Conservation (phyloP, 495 filamentous ascomycete species). For the Penicillium salamii region DNA sequence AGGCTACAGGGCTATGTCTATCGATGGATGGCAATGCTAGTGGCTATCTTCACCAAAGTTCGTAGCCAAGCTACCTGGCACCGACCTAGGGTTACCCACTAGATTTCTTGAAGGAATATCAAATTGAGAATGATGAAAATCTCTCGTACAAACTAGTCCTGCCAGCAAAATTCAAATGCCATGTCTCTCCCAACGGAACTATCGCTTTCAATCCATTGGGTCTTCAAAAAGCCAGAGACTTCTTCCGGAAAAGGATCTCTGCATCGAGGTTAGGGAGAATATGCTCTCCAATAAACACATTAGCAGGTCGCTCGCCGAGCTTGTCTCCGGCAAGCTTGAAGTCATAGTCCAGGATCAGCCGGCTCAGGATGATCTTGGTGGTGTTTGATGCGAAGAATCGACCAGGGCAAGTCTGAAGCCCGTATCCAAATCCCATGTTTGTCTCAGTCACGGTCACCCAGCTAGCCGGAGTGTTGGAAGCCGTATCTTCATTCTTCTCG, state of each 20-base stretch:
- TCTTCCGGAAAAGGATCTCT: conserved; percentile 27
- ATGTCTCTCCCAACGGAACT: too few species aligned
- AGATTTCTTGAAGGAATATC: too few species aligned
- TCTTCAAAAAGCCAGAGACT: conserved; percentile 5
- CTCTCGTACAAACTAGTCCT: too few species aligned
- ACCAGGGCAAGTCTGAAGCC: conserved; percentile 48
- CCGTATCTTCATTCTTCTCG: not conserved
- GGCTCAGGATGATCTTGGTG: conserved; percentile 55
- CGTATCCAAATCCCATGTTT: conserved; percentile 36
- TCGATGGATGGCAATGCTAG: too few species aligned
- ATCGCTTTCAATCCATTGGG: too few species aligned
- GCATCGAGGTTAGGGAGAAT: conserved; percentile 27
- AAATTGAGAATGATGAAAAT: too few species aligned
- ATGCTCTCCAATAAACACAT: conserved; percentile 30
- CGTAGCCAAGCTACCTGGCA: too few species aligned
- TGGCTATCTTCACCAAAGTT: too few species aligned
- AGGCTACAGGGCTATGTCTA: too few species aligned
- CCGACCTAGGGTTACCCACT: too few species aligned
- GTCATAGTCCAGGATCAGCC: conserved; percentile 53
- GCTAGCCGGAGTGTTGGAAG: conserved; percentile 7
- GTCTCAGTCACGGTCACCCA: conserved; percentile 21
- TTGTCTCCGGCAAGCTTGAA: conserved; percentile 31
- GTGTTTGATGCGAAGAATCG: conserved; percentile 54
- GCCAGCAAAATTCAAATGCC: too few species aligned
- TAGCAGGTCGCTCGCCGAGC: conserved; percentile 19